Evolutionary conservation across 352 stramenopile species (phyloP), one percentile per base, ranked within the genome.

Genomic region (Phytophthora kernoviae): DNA sequence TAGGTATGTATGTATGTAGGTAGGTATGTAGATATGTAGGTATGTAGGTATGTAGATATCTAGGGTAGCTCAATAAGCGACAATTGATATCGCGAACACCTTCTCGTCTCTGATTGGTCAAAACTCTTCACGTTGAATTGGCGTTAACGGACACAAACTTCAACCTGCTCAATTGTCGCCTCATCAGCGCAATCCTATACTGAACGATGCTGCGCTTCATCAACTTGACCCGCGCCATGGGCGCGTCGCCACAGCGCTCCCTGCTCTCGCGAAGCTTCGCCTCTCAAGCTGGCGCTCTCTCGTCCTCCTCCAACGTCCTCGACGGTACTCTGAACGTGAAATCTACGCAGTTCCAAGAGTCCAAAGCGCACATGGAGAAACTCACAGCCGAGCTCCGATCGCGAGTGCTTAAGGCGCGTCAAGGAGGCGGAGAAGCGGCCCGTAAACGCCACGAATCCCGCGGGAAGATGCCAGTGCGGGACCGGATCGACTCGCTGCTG

Each of bases 401-500:
- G 40, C 68, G 75, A 12, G 63, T 91, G 27, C 58, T 67, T 11
- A 65, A 70, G 20, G 61, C 83, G 5, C 78, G 78, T 21, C 66
- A 78, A 20, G 91, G 91, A 27, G 90, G 90, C 12, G 88, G 88
- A 17, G 71, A 77, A 5, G 68, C 72, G 18, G 83, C 91, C 0
- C 71, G 81, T 21, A 75, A 71, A 32, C 90, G 90, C 49, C 92
- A 98, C 64, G 67, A 79, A 14, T 56, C 75, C 20, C 73, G 91
- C 9, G 75, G 79, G 18, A 98, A 98, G 57, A 72, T 97, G 49
- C 60, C 82, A 12, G 84, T 91, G 26, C 76, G 97, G 42, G 94
- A 99, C 69, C 90, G 97, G 46, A 98, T 99, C 51, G 81, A 98
- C 65, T 74, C 75, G 33, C 79, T 99, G 14, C 60, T 99, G 52